Percentiles rank a stretch among this genome's conserved stretches.
Evolutionary conservation across 2,329 filamentous ascomycete genomes (phyloP).

Genomic region (Penicillium rolfsii): DNA sequence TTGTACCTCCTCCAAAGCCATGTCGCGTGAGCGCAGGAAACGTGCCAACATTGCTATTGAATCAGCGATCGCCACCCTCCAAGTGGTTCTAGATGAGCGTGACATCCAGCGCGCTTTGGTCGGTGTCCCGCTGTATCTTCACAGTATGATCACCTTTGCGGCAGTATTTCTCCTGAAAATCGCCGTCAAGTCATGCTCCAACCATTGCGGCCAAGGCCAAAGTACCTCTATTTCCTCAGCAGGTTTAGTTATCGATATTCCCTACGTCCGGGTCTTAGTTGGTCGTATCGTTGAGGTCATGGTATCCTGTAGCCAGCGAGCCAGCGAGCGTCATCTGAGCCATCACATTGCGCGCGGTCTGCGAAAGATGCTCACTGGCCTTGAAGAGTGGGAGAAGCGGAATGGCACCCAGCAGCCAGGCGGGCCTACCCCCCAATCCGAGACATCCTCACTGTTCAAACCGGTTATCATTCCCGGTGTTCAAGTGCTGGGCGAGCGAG

Average conservation of each 20-base stretch:
- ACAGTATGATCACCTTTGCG: conserved; percentile 54
- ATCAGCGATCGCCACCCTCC: conserved; percentile 48
- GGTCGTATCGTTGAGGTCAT: conserved; percentile 43
- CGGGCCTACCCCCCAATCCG: conserved; percentile 28
- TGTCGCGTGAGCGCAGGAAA: conserved; percentile 51
- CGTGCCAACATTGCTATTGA: conserved; percentile 50
- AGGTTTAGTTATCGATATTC: conserved; percentile 39
- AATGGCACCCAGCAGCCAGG: conserved; percentile 29
- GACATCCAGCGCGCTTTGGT: conserved; percentile 49
- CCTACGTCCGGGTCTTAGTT: conserved; percentile 41
- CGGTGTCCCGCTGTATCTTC: conserved; percentile 51
- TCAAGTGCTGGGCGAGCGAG: conserved; percentile 41
- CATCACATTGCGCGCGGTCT: conserved; percentile 46
- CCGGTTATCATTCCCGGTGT: conserved; percentile 42
- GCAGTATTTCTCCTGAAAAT: conserved; percentile 52
- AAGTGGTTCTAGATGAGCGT: conserved; percentile 48
- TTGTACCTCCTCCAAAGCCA: conserved; percentile 40
- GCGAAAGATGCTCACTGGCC: conserved; percentile 44
- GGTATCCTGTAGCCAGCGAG: conserved; percentile 43
- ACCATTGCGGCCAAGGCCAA: conserved; percentile 39
- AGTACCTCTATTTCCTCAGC: conserved; percentile 46
- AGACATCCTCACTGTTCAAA: conserved; percentile 40
- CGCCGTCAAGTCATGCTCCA: conserved; percentile 45
- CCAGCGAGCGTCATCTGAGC: conserved; percentile 46
- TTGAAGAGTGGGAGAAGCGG: conserved; percentile 46